Base-by-base conservation (phyloP, 1,284 basidiomycete genomes). In the Moniliophthora roreri region DNA sequence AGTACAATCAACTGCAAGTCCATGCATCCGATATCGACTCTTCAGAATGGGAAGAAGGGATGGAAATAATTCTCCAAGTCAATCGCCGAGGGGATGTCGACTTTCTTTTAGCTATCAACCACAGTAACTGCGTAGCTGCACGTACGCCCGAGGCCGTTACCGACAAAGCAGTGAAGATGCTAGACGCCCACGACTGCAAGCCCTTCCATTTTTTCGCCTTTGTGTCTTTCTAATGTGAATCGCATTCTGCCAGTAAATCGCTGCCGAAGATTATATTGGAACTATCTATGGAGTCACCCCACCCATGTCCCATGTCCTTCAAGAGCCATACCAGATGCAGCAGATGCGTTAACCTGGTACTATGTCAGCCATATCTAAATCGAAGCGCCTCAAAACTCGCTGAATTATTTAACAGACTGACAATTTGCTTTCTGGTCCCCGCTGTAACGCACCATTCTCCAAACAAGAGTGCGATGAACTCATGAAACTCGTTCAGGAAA, bases 381-480 rank as follows among this genome's bases (percentile, higher is more conserved):
- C 10, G 13, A 21, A 36, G 28, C 9, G 50, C 36, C 28, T 32
- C 28, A 32, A 32, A 11, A 32, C 32, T 23, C 23, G 32, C 28
- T 62, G 8, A 11, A 24, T 21, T 18, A 51, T 9, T 3, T 37
- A n/a, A n/a, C n/a, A 77, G 76, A 77, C 74, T n/a, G 79, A 79
- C 54, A 80, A 80, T 58, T 60, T 79, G 32, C 71, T 74, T 24
- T 70, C 69, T 28, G 76, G 77, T 18, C 39, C 66, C 11, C 68
- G 62, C 46, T 76, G 74, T 53, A 63, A 69, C 2, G 74, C 75
- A 5, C 79, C 79, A 2, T 81, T 81, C 56, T 80, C 80, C 0
- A 80, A 79, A 59, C 45, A 50, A 4, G 79, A 82, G 64, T 81
- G 80, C 48, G 74, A 78, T 57, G 76, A 81, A 52, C 63, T 81